Percentiles rank a stretch among this genome's conserved stretches.
Evolutionary conservation across 139 green algal genomes (phyloP).

Genomic region (Cymbomonas tetramitiformis): DNA sequence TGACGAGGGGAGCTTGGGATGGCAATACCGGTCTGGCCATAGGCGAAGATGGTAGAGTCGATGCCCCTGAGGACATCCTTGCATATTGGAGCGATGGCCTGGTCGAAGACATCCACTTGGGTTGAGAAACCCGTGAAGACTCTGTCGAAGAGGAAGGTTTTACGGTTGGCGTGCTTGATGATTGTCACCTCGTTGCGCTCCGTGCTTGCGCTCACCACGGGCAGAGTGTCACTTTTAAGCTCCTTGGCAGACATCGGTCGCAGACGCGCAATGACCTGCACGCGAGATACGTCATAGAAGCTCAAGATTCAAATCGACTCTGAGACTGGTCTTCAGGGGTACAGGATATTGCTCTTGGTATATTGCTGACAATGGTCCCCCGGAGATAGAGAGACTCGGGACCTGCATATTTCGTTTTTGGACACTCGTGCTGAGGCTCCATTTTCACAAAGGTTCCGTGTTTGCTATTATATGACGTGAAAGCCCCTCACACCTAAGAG

Average conservation of each 20-base stretch:
- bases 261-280: background rate
- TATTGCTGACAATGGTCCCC: no score
- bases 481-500: no score
- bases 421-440: no score
- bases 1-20: no score
- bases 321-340: no score
- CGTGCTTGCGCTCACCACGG: background rate
- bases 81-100: background rate
- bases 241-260: slow-evolving; percentile 10
- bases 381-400: no score
- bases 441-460: no score
- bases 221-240: slow-evolving; percentile 1
- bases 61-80: slow-evolving; percentile 1
- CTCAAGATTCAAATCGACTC: no score
- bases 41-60: slow-evolving; percentile 19
- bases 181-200: slow-evolving; percentile 10
- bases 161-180: background rate
- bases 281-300: no score
- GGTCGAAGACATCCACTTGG: slow-evolving; percentile 16
- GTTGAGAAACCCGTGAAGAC: slow-evolving; percentile 3
- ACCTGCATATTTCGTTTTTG: no score
- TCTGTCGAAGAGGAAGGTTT: slow-evolving; percentile 10
- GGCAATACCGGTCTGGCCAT: slow-evolving; percentile 24
- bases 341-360: no score
- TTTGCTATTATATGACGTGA: no score